Conservation (phyloP, 345 rosid genomes). For the Reutealis trisperma region DNA sequence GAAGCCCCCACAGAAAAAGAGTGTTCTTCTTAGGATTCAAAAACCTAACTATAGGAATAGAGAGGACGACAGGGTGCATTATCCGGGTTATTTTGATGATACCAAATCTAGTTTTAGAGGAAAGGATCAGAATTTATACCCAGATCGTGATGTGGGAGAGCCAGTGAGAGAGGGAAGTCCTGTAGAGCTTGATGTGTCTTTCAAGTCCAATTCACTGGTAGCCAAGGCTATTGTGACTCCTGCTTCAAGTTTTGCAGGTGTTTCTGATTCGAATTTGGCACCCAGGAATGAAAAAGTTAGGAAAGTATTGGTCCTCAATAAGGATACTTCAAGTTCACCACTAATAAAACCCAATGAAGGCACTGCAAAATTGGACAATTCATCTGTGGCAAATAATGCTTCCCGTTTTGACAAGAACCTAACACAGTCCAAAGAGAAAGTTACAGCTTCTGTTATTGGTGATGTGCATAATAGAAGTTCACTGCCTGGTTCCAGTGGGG, state of each 20-base stretch:
- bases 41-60: conserved; percentile 44
- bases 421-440: conserved; percentile 37
- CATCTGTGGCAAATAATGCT: conserved; percentile 27
- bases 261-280: conserved; percentile 35
- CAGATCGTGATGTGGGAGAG: conserved; percentile 43
- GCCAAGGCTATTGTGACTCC: conserved; percentile 66
- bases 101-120: conserved; percentile 35
- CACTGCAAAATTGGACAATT: conserved; percentile 25
- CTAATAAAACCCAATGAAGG: conserved; percentile 25
- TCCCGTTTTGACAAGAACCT: conserved; percentile 34
- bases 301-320: conserved; percentile 36
- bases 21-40: conserved; percentile 86
- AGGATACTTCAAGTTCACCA: conserved; percentile 32
- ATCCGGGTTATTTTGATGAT: conserved; percentile 40
- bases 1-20: conserved; percentile 75
- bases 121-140: conserved; percentile 44
- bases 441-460: conserved; percentile 24
- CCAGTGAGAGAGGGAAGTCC: conserved; percentile 53
- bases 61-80: conserved; percentile 49
- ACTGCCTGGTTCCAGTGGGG: conserved; percentile 32
- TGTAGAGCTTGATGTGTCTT: conserved; percentile 84
- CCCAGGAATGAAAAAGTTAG: conserved; percentile 57
- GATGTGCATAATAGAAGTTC: conserved; percentile 22
- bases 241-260: conserved; percentile 30
- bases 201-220: conserved; percentile 75